phyloP scores from a whole-genome alignment of 305 asterid genomes.

The Solanum aculeatissimum region DNA sequence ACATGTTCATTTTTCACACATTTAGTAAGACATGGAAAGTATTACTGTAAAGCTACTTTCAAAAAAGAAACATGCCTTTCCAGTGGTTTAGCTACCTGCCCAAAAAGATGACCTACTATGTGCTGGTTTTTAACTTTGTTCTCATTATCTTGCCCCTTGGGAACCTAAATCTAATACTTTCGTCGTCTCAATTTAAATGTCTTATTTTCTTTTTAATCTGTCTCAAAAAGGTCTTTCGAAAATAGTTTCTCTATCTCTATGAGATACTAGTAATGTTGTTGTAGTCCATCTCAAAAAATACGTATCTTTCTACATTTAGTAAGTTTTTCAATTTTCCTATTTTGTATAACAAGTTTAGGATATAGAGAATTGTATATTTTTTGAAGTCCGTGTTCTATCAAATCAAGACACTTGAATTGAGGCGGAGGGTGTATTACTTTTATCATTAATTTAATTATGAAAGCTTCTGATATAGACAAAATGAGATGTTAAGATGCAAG shows the following conservation, averaged over 20 bases:
- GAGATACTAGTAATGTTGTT: too few relatives aligned
- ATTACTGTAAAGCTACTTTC: slow-evolving; percentile 31
- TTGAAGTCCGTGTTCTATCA: neutral
- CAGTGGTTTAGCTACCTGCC: slow-evolving; percentile 7
- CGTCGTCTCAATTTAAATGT: neutral
- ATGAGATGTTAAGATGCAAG: neutral
- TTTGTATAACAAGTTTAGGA: neutral
- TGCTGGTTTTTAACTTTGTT: slow-evolving; percentile 4
- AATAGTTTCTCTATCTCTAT: too few relatives aligned
- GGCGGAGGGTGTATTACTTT: neutral
- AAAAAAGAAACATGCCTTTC: slow-evolving; percentile 6
- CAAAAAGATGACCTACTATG: slow-evolving; percentile 5
- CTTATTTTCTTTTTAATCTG: neutral
- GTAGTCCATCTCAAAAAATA: accelerated
- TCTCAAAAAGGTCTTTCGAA: too few relatives aligned
- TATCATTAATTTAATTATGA: neutral
- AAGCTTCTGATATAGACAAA: neutral
- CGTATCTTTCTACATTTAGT: neutral
- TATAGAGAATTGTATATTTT: neutral
- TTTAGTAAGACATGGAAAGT: slow-evolving; percentile 2
- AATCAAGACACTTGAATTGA: neutral
- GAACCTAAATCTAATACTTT: neutral
- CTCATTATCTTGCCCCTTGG: neutral
- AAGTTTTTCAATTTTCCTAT: neutral
- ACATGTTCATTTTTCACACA: slow-evolving; percentile 8